Evolutionary conservation across 192 early-diverging fungal species (phyloP), one percentile per base, ranked within the genome.

Genomic region (Thamnidium elegans): DNA sequence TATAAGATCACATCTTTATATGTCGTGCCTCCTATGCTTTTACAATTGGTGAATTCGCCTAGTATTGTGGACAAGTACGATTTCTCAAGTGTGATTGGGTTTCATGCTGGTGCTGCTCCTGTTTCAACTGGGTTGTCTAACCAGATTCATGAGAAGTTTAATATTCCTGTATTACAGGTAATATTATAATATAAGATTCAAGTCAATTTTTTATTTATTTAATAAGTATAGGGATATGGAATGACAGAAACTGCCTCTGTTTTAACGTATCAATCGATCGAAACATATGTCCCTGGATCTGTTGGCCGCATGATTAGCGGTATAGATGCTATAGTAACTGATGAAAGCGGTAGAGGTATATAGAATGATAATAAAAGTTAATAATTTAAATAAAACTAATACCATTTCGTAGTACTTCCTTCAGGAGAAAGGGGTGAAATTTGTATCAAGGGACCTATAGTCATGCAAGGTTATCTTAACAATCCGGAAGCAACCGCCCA

Each of bases 11-110:
- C 79, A 3, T 76, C 78, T 43, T 88, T 93, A 10, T 89, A 89
- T 66, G 84, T 99, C 52, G 92, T 99, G 36, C 79, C 92, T 20
- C 90, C 90, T 44, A 86, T 92, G 63, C 67, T 86, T 19, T 20
- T 92, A n/a, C 68, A 77, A 36, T 67, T 94, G 32, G 80, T 81
- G 19, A 90, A 90, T 62, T 66, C 77, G 15, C 87, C 89, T 7
- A 4, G 9, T 1, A 58, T 85, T 44, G 81, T 87, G 13, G 78
- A 78, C n/a, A 78, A 86, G 10, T 92, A 79, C 67, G 78, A 89
- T 58, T 66, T 94, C n/a, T 73, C 81, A 1, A 74, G 69, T 23
- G 53, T 92, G 5, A 61, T 75, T 42, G 46, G 56, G 7, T 51
- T 88, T 44, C 74, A 86, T 59, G 75, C 67, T 19, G 89, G 86